A percentile compares a stretch with the other conserved stretches of the same genome.
Conservation (phyloP, 768 basidiomycete species). For the Jaapia argillacea region DNA sequence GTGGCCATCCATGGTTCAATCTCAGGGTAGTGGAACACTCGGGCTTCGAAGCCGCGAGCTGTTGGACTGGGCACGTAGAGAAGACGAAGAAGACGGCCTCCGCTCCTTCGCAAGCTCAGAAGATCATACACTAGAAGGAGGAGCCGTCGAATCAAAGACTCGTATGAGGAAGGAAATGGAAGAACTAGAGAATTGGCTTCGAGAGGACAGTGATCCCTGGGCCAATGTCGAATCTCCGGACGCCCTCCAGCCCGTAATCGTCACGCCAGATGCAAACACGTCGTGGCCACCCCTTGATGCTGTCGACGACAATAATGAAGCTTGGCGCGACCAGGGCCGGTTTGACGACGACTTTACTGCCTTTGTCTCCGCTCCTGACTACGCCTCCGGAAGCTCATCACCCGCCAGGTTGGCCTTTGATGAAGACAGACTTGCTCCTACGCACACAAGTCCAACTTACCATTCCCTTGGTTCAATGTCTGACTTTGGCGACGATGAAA, state of each 20-base stretch:
- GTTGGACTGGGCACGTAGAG: conserved; percentile 30
- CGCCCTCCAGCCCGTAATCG: neutral
- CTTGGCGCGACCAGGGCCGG: neutral
- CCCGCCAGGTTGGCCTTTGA: conserved; percentile 4
- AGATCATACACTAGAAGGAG: conserved; percentile 12
- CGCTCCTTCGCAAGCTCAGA: conserved; percentile 17
- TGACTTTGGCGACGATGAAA: conserved; percentile 40
- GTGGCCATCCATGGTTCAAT: conserved; percentile 72
- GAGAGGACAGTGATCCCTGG: conserved; percentile 30
- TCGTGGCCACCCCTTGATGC: neutral
- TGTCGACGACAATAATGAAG: neutral
- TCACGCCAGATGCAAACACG: neutral
- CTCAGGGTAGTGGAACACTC: conserved; percentile 15
- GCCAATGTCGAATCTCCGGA: neutral
- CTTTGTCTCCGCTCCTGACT: conserved; percentile 50
- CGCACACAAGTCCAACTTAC: conserved; percentile 27
- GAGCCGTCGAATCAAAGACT: conserved; percentile 19
- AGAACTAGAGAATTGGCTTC: conserved; percentile 53
- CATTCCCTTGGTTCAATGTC: conserved; percentile 49
- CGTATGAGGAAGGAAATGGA: conserved; percentile 42
- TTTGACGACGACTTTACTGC: conserved; percentile 80
- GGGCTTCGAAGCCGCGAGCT: conserved; percentile 22
- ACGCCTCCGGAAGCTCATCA: conserved; percentile 10
- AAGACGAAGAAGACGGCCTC: conserved; percentile 28
- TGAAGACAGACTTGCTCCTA: conserved; percentile 12